These are phyloP conservation scores for Gentiana macrophylla DNA, from an alignment of 257 asterid species.

Conservation along the genomic window DNA sequence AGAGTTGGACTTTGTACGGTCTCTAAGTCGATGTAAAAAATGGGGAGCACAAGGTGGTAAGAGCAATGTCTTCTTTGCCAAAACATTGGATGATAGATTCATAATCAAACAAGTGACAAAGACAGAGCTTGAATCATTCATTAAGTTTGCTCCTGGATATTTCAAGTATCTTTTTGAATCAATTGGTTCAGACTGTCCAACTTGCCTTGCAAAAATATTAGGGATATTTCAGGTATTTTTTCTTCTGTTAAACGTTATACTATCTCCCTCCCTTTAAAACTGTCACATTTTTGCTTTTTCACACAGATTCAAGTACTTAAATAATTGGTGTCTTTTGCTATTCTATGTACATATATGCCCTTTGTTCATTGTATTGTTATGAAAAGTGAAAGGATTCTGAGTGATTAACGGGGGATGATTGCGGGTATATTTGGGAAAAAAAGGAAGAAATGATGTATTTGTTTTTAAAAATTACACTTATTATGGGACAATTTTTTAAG, in stretches of 20 bases:
- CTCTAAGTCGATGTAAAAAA: constrained; percentile 90
- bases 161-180: constrained; percentile 80
- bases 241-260: background rate
- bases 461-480: no score
- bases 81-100: constrained; percentile 87
- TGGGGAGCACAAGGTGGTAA: constrained; percentile 99
- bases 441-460: no score
- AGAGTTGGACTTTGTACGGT: constrained; percentile 66
- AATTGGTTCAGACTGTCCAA: constrained; percentile 59
- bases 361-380: no score
- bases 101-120: constrained; percentile 91
- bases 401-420: no score
- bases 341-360: no score
- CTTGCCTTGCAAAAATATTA: constrained; percentile 88
- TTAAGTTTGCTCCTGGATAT: constrained; percentile 82
- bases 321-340: no score
- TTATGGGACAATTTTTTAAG: no score
- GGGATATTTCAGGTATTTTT: constrained; percentile 89
- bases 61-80: constrained; percentile 92
- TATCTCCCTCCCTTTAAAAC: constrained; percentile 5
- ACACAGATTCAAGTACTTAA: no score
- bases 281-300: constrained; percentile 8
- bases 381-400: no score
- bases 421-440: no score
- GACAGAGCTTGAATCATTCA: constrained; percentile 96